Percentiles rank a stretch among this genome's conserved stretches.
Evolutionary conservation across 2,329 filamentous ascomycete genomes (phyloP).

Genomic region (Lecanosticta acicola): DNA sequence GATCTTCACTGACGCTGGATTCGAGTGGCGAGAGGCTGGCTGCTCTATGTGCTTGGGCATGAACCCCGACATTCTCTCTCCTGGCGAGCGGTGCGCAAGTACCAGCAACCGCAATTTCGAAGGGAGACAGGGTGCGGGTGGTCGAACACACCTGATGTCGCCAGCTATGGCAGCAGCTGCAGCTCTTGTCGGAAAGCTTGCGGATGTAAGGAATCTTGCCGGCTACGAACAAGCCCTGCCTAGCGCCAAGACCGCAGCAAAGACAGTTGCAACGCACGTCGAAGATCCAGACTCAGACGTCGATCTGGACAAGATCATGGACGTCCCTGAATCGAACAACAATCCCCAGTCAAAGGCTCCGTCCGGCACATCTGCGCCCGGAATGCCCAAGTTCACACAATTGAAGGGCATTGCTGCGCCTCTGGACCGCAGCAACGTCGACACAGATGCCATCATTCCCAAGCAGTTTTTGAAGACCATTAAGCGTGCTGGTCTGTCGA

Average conservation of each 20-base stretch:
- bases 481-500: slow-evolving; percentile 89
- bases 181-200: slow-evolving; percentile 81
- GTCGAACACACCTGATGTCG: slow-evolving; percentile 92
- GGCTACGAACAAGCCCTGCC: slow-evolving; percentile 43
- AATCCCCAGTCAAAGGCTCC: slow-evolving; percentile 47
- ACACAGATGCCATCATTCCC: slow-evolving; percentile 98
- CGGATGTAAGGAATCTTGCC: slow-evolving; percentile 79
- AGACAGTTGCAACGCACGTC: slow-evolving; percentile 51
- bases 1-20: slow-evolving; percentile 85
- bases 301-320: slow-evolving; percentile 59
- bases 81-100: slow-evolving; percentile 86
- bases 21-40: slow-evolving; percentile 96
- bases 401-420: slow-evolving; percentile 85
- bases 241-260: slow-evolving; percentile 46
- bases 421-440: slow-evolving; percentile 81
- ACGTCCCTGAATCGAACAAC: slow-evolving; percentile 59
- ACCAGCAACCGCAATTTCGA: slow-evolving; percentile 98
- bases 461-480: slow-evolving; percentile 99
- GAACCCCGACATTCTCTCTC: slow-evolving; percentile 95
- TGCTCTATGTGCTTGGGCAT: slow-evolving; percentile 99
- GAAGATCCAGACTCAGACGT: slow-evolving; percentile 56
- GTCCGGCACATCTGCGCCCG: slow-evolving; percentile 46
- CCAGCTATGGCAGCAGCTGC: slow-evolving; percentile 94
- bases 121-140: slow-evolving; percentile 85
- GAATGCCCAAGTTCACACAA: slow-evolving; percentile 76